Conservation (phyloP, 192 early-diverging fungal species). For the Backusella sp. region DNA sequence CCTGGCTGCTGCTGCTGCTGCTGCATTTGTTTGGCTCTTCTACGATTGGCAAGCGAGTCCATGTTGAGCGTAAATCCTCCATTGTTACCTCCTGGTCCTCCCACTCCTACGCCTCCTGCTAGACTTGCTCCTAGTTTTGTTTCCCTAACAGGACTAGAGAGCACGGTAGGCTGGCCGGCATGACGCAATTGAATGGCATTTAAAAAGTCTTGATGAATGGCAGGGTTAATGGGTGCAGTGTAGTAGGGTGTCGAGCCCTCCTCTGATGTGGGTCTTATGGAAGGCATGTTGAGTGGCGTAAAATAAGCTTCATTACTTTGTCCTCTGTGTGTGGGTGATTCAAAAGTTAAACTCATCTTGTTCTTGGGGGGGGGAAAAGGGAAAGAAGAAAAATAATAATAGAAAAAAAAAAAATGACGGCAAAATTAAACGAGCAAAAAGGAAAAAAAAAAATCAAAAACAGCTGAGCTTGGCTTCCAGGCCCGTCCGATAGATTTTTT, state of each 20-base stretch:
- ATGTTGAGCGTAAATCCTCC: constrained; percentile 1
- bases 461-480: background rate
- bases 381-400: constrained; percentile 17
- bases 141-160: constrained; percentile 5
- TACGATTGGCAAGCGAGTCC: constrained; percentile 19
- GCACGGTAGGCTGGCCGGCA: constrained; percentile 19
- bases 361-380: background rate
- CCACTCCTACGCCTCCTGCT: background rate
- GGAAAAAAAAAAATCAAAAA: background rate
- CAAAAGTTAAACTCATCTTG: constrained; percentile 31
- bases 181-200: constrained; percentile 40
- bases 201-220: constrained; percentile 35
- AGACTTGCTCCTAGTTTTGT: background rate
- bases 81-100: background rate
- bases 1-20: constrained; percentile 9
- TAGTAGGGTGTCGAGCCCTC: constrained; percentile 30
- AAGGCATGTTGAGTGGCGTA: constrained; percentile 29
- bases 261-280: background rate
- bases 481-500: background rate
- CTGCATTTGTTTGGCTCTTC: constrained; percentile 1
- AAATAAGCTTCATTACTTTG: constrained; percentile 28
- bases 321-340: constrained; percentile 26
- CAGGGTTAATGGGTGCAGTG: constrained; percentile 38
- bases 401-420: constrained; percentile 2
- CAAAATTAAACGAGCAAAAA: background rate